Base-by-base conservation (phyloP, 345 rosid species). In the Murraya koenigii region DNA sequence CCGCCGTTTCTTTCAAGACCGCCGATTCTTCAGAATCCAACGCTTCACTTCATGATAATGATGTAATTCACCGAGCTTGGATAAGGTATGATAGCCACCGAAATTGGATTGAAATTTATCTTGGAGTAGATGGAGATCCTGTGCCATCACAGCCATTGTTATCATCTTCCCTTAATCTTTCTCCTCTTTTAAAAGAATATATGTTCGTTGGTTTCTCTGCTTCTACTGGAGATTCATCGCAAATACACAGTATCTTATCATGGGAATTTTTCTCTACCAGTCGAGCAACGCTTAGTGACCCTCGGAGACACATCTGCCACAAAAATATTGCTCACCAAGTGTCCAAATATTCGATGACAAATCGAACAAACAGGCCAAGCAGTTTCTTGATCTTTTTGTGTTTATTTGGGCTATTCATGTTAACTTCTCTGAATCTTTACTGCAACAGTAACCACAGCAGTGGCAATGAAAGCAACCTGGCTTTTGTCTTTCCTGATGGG, bases 171-270 rank as follows among this genome's bases (percentile, higher is more conserved):
- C 82, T 79, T 44, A 38, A 79, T 74, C 36, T 79, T 15, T 63
- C 79, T 9, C 71, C 67, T 14, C 69, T 70, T 49, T 30, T 80
- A 41, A 38, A 75, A 1, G 79, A 80, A 28, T 75, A 75, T n/a
- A 80, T 80, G 82, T 80, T 75, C 39, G 82, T 80, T 23, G 82
- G 82, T 7, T 80, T 80, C 76, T 69, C 82, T 6, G 82, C 75
- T 26, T 80, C 82, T 25, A 75, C 71, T 0, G 79, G 75, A 55
- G 26, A 75, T 39, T 62, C 66, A 11, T 59, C 79, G 0, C 79
- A 80, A 75, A 44, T 70, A 7, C 79, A 75, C 15, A 75, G 35
- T n/a, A 39, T 80, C 2, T 32, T 75, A 3, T 75, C 82, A 4
- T 75, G 82, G 82, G 71, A 80, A 52, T 80, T 80, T 58, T 75